Base-by-base conservation (phyloP, 305 asterid genomes). In the Galium porrigens region DNA sequence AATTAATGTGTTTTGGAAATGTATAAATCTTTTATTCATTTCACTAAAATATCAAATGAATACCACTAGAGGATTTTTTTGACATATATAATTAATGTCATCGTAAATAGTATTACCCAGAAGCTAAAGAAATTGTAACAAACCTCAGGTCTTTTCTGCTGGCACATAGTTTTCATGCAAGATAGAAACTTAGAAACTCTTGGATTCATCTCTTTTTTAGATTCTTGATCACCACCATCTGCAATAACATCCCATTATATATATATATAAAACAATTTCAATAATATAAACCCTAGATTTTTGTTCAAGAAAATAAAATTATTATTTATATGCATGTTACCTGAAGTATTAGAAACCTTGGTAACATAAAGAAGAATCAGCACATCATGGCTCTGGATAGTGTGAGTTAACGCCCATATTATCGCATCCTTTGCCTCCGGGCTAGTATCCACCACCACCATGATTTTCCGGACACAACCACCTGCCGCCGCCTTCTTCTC, bases 341-440 rank as follows among this genome's bases (percentile, higher is more conserved):
- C 53, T 51, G 67, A 6, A 49, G 79, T 74, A 54, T 74, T 76
- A 57, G 84, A 73, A 74, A 78, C 74, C 74, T 80, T 88, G 11
- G 67, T 65, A 0, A 85, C 88, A 69, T 74, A 70, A 20, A 88
- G 86, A 74, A 89, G 90, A 73, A 83, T 61, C 27, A 89, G 58
- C 54, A 66, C 27, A 68, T 86, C 96, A 51, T 86, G 88, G 69
- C 72, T 74, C 59, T 77, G 84, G 65, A 80, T 79, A 0, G 80
- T 77, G 49, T 80, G 96, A 65, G 83, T 84, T 58, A 88, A 79
- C 56, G 90, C 85, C 96, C 96, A 88, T 48, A 82, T 82, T 72
- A 88, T 73, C 0, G 95, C 95, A 63, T 79, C 78, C 75, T 79
- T 86, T 0, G 90, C 79, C 75, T 82, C 94, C 34, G 66, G 48